phyloP scores from a whole-genome alignment of 164 flowering plant species.

The Stephania japonica region DNA sequence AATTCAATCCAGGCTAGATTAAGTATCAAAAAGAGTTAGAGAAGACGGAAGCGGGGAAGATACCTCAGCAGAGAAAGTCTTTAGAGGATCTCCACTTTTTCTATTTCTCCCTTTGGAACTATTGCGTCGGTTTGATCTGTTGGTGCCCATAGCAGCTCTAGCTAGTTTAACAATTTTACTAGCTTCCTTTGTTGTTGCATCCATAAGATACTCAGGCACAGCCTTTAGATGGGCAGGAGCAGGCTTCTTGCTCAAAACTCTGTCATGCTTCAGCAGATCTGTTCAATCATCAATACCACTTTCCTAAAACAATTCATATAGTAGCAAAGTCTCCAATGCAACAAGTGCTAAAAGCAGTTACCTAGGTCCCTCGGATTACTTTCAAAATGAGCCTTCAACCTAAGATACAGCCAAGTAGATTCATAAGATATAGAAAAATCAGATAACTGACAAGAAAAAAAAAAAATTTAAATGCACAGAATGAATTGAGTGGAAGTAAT shows the following conservation, averaged over 20 bases:
- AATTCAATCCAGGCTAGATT: no score
- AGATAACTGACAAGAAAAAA: background rate
- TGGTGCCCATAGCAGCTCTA: slow-evolving; percentile 84
- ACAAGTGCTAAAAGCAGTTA: slow-evolving; percentile 22
- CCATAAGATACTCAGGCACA: slow-evolving; percentile 86
- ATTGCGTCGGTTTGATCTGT: slow-evolving; percentile 27
- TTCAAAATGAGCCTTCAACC: slow-evolving; percentile 95
- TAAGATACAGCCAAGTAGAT: slow-evolving; percentile 18
- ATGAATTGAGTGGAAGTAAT: background rate
- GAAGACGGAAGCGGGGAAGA: background rate
- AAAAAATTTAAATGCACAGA: background rate
- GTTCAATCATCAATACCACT: slow-evolving; percentile 20
- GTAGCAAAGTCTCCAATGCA: background rate
- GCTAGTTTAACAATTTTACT: slow-evolving; percentile 83
- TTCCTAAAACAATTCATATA: background rate
- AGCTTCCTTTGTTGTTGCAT: slow-evolving; percentile 74
- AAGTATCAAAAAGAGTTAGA: background rate
- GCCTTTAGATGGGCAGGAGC: slow-evolving; percentile 65
- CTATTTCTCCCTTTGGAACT: slow-evolving; percentile 42
- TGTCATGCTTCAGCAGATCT: slow-evolving; percentile 96
- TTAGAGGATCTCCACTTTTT: slow-evolving; percentile 71
- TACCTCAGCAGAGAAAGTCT: slow-evolving; percentile 75
- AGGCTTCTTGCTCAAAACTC: slow-evolving; percentile 69
- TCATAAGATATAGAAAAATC: slow-evolving; percentile 4
- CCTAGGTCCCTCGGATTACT: slow-evolving; percentile 85